These are phyloP conservation scores for Protea cynaroides DNA, from an alignment of 164 flowering plant genomes.

Conservation along the genomic window DNA sequence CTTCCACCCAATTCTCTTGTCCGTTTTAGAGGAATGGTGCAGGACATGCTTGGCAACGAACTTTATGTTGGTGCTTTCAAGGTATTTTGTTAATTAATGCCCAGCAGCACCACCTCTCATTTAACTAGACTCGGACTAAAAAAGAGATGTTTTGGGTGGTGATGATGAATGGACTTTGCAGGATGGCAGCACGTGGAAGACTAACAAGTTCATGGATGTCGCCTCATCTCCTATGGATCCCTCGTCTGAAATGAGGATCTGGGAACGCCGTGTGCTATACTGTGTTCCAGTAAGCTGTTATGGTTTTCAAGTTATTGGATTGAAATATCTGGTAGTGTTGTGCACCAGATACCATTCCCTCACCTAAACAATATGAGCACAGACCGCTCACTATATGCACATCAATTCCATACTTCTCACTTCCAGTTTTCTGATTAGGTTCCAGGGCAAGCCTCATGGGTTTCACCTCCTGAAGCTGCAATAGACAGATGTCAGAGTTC, in stretches of 20 bases:
- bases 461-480: slow-evolving; percentile 18
- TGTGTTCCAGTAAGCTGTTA: slow-evolving; percentile 68
- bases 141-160: not conserved
- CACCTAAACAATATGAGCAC: not conserved
- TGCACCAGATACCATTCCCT: too few species aligned
- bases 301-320: not conserved
- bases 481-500: slow-evolving; percentile 10
- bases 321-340: too few species aligned
- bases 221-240: slow-evolving; percentile 45
- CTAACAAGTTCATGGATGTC: slow-evolving; percentile 70
- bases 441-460: slow-evolving; percentile 79
- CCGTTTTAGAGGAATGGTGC: slow-evolving; percentile 85
- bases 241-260: slow-evolving; percentile 47
- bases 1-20: slow-evolving; percentile 69
- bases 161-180: slow-evolving; percentile 12
- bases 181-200: slow-evolving; percentile 79
- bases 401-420: not conserved
- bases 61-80: slow-evolving; percentile 83
- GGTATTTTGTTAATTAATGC: slow-evolving; percentile 28
- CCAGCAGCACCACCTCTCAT: not conserved
- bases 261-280: slow-evolving; percentile 83
- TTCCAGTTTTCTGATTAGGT: slow-evolving; percentile 37
- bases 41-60: slow-evolving; percentile 89
- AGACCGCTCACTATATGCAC: not conserved
- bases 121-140: not conserved